These are phyloP conservation scores for Chrysanthemum seticuspe DNA, from an alignment of 129 eudicot species.

Conservation along the genomic window DNA sequence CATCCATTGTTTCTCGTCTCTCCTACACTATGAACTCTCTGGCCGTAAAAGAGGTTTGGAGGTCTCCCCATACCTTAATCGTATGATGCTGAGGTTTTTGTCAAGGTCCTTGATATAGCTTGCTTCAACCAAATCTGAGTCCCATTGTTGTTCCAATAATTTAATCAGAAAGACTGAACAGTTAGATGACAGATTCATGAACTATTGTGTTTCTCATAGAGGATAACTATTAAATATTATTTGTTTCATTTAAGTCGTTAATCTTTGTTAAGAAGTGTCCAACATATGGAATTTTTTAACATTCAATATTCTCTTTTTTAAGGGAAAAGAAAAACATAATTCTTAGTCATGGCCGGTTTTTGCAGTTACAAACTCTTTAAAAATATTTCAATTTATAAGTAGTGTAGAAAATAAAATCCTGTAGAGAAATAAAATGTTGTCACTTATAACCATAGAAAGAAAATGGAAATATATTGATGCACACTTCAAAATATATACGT, in stretches of 20 bases:
- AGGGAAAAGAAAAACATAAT: too few species aligned
- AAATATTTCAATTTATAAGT: background rate
- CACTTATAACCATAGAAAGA: background rate
- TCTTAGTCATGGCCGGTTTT: too few species aligned
- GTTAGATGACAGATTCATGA: background rate
- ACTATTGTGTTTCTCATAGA: background rate
- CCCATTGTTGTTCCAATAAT: constrained; percentile 71
- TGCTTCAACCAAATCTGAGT: constrained; percentile 83
- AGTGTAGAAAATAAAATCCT: background rate
- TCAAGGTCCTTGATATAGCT: constrained; percentile 82
- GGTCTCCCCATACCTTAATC: constrained; percentile 69
- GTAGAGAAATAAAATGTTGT: too few species aligned
- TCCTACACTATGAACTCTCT: constrained; percentile 86
- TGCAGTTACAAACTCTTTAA: background rate
- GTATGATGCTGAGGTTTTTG: constrained; percentile 74
- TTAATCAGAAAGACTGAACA: background rate
- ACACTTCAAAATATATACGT: constrained; percentile 1
- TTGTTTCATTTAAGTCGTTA: too few species aligned
- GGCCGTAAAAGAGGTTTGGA: constrained; percentile 85
- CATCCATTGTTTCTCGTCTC: constrained; percentile 94
- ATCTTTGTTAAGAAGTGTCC: too few species aligned
- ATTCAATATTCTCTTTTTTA: too few species aligned
- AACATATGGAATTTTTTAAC: too few species aligned
- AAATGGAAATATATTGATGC: too few species aligned
- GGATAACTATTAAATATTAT: too few species aligned